phyloP scores from a whole-genome alignment of 176 grass and related monocot genomes.

The Zoysia pacifica region DNA sequence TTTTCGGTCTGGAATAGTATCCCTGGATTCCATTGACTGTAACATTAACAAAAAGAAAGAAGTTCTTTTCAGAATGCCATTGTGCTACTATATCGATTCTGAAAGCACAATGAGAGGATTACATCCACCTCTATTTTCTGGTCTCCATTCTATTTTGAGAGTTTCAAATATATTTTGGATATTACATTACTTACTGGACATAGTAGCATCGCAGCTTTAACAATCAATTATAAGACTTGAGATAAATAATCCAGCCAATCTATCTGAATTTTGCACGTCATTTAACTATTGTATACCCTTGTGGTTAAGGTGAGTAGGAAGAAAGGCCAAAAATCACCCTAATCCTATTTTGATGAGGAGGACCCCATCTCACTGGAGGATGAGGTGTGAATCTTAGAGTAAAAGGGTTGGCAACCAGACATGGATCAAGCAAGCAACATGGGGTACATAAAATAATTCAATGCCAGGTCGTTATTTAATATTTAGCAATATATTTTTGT shows the following conservation, averaged over 20 bases:
- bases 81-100: background rate
- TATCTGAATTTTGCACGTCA: background rate
- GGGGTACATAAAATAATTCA: background rate
- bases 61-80: background rate
- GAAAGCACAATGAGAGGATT: background rate
- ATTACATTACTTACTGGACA: background rate
- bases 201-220: background rate
- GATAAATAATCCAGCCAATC: background rate
- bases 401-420: background rate
- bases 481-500: background rate
- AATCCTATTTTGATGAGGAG: background rate
- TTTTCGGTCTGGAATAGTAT: slow-evolving; percentile 71
- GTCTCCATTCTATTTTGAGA: background rate
- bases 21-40: slow-evolving; percentile 84
- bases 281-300: background rate
- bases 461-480: background rate
- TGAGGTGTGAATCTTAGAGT: background rate
- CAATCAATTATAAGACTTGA: background rate
- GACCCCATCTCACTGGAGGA: background rate
- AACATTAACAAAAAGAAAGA: slow-evolving; percentile 11
- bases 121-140: background rate
- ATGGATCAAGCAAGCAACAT: background rate
- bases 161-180: slow-evolving; percentile 22
- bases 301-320: background rate
- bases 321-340: background rate